A percentile compares a stretch with the other conserved stretches of the same genome.
Evolutionary conservation across 179 eudicot genomes (phyloP).

Genomic region (Patellifolia procumbens): DNA sequence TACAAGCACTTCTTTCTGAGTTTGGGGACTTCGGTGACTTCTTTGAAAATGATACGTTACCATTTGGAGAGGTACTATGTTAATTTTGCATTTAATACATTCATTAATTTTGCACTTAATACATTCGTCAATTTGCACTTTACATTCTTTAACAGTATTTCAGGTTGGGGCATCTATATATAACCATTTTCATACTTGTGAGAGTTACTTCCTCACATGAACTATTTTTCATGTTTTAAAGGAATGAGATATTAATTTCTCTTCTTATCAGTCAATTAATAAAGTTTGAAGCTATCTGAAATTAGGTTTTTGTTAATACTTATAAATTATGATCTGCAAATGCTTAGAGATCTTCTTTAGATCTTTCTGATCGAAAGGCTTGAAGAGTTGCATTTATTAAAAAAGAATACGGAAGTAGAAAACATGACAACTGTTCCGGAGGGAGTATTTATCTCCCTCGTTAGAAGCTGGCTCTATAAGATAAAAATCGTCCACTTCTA

Average conservation of each 20-base stretch:
- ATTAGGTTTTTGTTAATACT: not conserved
- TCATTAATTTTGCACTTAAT: no score
- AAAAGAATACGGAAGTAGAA: no score
- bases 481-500: no score
- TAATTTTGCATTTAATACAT: not conserved
- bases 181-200: not conserved
- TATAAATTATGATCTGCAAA: not conserved
- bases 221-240: not conserved
- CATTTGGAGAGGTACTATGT: conserved; percentile 88
- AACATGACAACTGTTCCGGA: no score
- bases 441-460: no score
- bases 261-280: not conserved
- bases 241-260: not conserved
- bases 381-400: not conserved
- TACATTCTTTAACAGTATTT: no score
- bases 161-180: not conserved
- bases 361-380: not conserved
- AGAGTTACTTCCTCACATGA: not conserved
- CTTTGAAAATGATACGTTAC: conserved; percentile 78
- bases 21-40: conserved; percentile 99
- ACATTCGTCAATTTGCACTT: no score
- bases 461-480: no score
- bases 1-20: conserved; percentile 89
- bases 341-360: not conserved
- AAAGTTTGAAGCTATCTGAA: no score